These are phyloP conservation scores for Tricholoma sp. DNA, from an alignment of 768 basidiomycete genomes.

Conservation along the genomic window DNA sequence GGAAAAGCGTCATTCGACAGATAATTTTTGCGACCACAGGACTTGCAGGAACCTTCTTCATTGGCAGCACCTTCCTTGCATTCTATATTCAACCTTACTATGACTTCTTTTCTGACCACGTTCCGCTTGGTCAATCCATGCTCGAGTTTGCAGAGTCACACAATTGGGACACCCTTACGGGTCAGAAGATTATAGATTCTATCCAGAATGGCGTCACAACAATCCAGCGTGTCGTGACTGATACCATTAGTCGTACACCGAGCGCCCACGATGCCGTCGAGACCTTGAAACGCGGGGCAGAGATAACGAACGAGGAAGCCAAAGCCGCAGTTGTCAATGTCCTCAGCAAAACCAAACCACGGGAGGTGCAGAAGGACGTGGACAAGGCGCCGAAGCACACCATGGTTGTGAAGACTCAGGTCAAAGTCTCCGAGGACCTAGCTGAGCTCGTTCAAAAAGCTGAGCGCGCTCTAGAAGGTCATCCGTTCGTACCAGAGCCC, in stretches of 20 bases:
- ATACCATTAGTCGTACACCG: slow-evolving; percentile 42
- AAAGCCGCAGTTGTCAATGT: slow-evolving; percentile 35
- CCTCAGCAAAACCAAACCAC: slow-evolving; percentile 39
- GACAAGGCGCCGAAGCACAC: slow-evolving; percentile 25
- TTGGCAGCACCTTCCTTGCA: slow-evolving; percentile 73
- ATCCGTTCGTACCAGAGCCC: slow-evolving; percentile 26
- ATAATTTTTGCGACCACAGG: slow-evolving; percentile 66
- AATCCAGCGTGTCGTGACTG: slow-evolving; percentile 46
- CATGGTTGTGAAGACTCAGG: slow-evolving; percentile 9
- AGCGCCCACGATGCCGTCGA: slow-evolving; percentile 28
- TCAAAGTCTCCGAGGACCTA: slow-evolving; percentile 57
- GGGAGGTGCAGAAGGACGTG: slow-evolving; percentile 29
- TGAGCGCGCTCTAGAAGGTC: slow-evolving; percentile 61
- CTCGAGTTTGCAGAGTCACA: slow-evolving; percentile 78
- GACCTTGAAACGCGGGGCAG: slow-evolving; percentile 22
- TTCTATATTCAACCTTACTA: slow-evolving; percentile 77
- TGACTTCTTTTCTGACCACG: slow-evolving; percentile 77
- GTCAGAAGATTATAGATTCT: slow-evolving; percentile 51
- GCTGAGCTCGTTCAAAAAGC: slow-evolving; percentile 66
- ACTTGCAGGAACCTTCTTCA: slow-evolving; percentile 73
- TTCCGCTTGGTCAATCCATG: slow-evolving; percentile 74
- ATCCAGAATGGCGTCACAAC: slow-evolving; percentile 44
- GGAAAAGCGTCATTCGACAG: slow-evolving; percentile 48
- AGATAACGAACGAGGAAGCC: slow-evolving; percentile 34
- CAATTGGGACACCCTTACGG: slow-evolving; percentile 74